Conservation (phyloP, 768 basidiomycete genomes). For the Auriscalpium orientale region DNA sequence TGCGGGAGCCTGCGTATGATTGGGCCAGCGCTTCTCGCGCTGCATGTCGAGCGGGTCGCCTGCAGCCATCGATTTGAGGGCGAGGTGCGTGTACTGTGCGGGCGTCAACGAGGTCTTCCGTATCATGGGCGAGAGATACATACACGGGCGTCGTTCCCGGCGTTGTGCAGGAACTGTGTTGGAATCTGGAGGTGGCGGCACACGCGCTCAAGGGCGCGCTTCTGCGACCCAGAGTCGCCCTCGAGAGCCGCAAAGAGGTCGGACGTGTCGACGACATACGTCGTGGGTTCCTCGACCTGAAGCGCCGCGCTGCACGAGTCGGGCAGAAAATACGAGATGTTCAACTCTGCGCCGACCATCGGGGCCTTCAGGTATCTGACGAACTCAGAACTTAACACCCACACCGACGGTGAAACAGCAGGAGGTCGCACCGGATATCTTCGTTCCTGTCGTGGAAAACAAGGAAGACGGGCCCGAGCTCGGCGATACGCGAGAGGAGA, state of each 20-base stretch:
- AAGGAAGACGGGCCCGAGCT: constrained; percentile 59
- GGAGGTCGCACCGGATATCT: constrained; percentile 57
- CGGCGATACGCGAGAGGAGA: constrained; percentile 33
- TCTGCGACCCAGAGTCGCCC: constrained; percentile 47
- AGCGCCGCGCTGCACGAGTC: constrained; percentile 25
- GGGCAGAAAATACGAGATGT: constrained; percentile 49
- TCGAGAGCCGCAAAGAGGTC: constrained; percentile 71
- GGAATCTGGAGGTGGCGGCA: constrained; percentile 56
- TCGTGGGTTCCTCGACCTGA: constrained; percentile 37
- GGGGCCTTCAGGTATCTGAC: constrained; percentile 38
- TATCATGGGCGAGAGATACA: constrained; percentile 15
- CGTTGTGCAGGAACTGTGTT: constrained; percentile 64
- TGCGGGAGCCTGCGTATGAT: constrained; percentile 30
- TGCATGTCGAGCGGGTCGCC: constrained; percentile 71
- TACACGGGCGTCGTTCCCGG: constrained; percentile 82
- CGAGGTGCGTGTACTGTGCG: constrained; percentile 60
- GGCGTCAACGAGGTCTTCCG: neutral
- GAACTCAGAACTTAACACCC: neutral
- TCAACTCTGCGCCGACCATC: constrained; percentile 3
- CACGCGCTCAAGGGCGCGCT: constrained; percentile 49
- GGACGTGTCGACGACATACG: constrained; percentile 66
- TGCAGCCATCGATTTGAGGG: constrained; percentile 62
- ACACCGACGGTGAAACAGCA: constrained; percentile 3
- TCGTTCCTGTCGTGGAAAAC: constrained; percentile 75
- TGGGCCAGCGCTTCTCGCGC: constrained; percentile 75